phyloP scores from a whole-genome alignment of 352 stramenopile genomes.

The Globisporangium acanthophoron region DNA sequence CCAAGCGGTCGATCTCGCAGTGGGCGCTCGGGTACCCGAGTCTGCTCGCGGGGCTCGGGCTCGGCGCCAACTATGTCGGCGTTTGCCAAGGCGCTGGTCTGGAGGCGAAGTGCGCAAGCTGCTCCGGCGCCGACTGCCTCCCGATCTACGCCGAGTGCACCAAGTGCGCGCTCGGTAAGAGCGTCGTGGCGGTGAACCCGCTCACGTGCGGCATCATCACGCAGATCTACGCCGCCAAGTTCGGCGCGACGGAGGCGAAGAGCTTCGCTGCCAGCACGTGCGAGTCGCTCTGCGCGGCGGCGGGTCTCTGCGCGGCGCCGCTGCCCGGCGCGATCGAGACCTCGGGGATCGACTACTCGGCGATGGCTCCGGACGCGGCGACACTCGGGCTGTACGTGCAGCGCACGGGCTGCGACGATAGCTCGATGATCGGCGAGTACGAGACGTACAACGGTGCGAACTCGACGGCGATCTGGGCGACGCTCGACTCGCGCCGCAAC shows the following conservation, averaged over 20 bases:
- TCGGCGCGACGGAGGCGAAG: conserved; percentile 30
- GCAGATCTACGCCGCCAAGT: conserved; percentile 34
- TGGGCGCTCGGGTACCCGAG: conserved; percentile 74
- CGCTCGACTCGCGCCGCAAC: conserved; percentile 12
- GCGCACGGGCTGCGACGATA: conserved; percentile 64
- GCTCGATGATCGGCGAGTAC: conserved; percentile 50
- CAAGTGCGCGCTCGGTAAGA: conserved; percentile 29
- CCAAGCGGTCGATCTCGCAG: conserved; percentile 41
- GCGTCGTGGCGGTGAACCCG: conserved; percentile 36
- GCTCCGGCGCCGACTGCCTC: conserved; percentile 26
- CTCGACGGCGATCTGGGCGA: conserved; percentile 21
- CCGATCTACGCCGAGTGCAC: conserved; percentile 30
- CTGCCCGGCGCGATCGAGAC: conserved; percentile 48
- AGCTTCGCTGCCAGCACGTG: conserved; percentile 32
- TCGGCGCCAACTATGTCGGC: conserved; percentile 50
- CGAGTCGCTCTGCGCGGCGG: conserved; percentile 26
- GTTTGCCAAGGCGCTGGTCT: conserved; percentile 29
- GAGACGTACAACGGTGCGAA: conserved; percentile 55
- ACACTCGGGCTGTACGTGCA: conserved; percentile 43
- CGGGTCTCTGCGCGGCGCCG: conserved; percentile 55
- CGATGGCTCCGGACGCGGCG: conserved; percentile 22
- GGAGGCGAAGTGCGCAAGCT: conserved; percentile 39
- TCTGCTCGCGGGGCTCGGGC: conserved; percentile 48
- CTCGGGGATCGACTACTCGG: conserved; percentile 56
- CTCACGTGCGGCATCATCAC: conserved; percentile 35